Conservation (phyloP, 148 eudicot species). For the Vaccinium corymbosum region DNA sequence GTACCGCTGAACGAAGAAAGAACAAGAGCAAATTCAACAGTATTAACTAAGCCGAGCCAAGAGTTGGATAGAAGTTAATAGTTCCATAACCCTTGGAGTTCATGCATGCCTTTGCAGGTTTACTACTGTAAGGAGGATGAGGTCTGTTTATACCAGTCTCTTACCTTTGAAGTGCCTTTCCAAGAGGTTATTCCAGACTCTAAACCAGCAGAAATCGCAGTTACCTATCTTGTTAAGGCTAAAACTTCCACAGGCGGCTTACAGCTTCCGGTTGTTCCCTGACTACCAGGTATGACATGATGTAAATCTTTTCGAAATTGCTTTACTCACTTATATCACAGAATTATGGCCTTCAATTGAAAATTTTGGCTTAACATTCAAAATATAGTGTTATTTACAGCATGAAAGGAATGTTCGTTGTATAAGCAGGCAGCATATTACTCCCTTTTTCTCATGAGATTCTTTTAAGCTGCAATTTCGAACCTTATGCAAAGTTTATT, state of each 20-base stretch:
- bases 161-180: conserved; percentile 76
- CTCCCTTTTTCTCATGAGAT: background rate
- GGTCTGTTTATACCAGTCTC: conserved; percentile 79
- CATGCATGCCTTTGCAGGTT: conserved; percentile 43
- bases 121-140: conserved; percentile 96
- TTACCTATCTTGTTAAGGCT: conserved; percentile 70
- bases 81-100: background rate
- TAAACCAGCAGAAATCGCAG: conserved; percentile 44
- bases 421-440: background rate
- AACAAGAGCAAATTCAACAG: background rate
- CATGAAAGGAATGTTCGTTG: background rate
- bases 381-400: conserved; percentile 9
- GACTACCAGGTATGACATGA: background rate
- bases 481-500: too few species aligned
- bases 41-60: background rate
- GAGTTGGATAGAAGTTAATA: background rate
- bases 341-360: background rate
- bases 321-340: conserved; percentile 4
- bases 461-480: too few species aligned
- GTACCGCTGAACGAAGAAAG: background rate
- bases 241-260: conserved; percentile 37
- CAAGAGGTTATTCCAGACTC: conserved; percentile 59
- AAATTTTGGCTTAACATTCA: background rate
- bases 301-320: background rate
- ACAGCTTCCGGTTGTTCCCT: conserved; percentile 33